phyloP scores from a whole-genome alignment of 129 eudicot genomes.

The Ambrosia artemisiifolia region DNA sequence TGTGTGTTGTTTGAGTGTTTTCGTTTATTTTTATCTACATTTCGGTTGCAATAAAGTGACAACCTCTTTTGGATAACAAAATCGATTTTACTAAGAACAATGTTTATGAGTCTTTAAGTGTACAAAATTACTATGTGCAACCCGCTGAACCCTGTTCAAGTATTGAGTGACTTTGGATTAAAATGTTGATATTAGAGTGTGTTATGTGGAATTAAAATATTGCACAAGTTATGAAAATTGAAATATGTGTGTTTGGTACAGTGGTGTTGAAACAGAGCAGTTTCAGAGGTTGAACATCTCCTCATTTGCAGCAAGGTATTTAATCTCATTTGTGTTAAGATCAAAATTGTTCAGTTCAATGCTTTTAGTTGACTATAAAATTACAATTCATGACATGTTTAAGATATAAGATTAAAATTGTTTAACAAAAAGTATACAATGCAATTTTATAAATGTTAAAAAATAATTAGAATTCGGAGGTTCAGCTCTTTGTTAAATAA shows the following conservation, averaged over 20 bases:
- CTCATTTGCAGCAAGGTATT: slow-evolving; percentile 55
- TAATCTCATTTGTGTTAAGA: background rate
- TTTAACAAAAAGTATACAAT: too few species aligned
- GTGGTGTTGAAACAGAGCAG: slow-evolving; percentile 50
- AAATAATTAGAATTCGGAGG: too few species aligned
- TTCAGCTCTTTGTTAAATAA: too few species aligned
- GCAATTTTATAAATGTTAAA: too few species aligned
- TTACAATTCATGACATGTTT: too few species aligned
- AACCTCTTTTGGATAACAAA: too few species aligned
- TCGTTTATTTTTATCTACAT: background rate
- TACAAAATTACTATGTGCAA: too few species aligned
- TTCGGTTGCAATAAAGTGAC: background rate
- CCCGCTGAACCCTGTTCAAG: too few species aligned
- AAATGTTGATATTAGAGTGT: background rate
- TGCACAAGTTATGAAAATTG: background rate
- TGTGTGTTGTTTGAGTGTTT: background rate
- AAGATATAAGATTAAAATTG: too few species aligned
- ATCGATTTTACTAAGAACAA: too few species aligned
- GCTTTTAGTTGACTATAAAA: background rate
- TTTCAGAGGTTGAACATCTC: slow-evolving; percentile 56
- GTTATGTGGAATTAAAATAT: slow-evolving; percentile 8
- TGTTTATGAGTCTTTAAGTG: too few species aligned
- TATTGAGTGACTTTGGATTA: background rate
- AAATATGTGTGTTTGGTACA: slow-evolving; percentile 27
- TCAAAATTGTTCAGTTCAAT: background rate